Base-by-base conservation (phyloP, 2,329 filamentous ascomycete species). In the Thielaviopsis punctulata region DNA sequence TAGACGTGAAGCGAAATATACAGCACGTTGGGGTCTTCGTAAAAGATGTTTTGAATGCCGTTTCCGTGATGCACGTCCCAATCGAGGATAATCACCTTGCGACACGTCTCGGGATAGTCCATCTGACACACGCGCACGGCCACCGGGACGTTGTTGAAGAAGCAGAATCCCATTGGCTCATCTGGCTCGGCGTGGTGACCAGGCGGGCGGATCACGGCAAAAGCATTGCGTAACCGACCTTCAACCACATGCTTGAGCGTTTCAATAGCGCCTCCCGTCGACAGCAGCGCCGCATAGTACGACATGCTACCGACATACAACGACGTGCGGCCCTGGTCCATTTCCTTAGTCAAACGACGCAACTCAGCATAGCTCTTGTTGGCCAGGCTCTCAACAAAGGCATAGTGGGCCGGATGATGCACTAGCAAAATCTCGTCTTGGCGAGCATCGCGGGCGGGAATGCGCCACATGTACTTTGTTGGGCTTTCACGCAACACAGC, bases 81-180 rank as follows among this genome's bases (percentile, higher is more conserved):
- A 63, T 98, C 92, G 7, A 98, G 71, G 58, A 98, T 92, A 52
- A 98, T 67, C 19, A 98, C 78, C 66, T 94, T 96, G 52, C 87
- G 80, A 62, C 90, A 95, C 8, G 69, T 69, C 3, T 90, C 78
- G 1, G 85, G 85, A 59, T 85, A 92, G 55, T 88, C 80, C 51
- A 75, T 70, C 63, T 95, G 88, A 62, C 89, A 95, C 12, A 89
- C 84, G 55, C 79, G 83, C n/a, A 88, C 82, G 1, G 89, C 90
- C 54, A 98, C 84, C 19, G 86, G 88, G 2, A 96, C 92, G 61
- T 98, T 98, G 69, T 98, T 95, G 69, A 96, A 96, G 55, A 96
- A 77, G 64, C 92, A 98, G 62, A 98, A 98, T 0, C 92, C 92
- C 75, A 95, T 92, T 1, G 90, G 78, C 33, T 80, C 73, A 60